Evolutionary conservation across 176 grass and related monocot genomes (phyloP).

Genomic region (Rhynchospora breviuscula): DNA sequence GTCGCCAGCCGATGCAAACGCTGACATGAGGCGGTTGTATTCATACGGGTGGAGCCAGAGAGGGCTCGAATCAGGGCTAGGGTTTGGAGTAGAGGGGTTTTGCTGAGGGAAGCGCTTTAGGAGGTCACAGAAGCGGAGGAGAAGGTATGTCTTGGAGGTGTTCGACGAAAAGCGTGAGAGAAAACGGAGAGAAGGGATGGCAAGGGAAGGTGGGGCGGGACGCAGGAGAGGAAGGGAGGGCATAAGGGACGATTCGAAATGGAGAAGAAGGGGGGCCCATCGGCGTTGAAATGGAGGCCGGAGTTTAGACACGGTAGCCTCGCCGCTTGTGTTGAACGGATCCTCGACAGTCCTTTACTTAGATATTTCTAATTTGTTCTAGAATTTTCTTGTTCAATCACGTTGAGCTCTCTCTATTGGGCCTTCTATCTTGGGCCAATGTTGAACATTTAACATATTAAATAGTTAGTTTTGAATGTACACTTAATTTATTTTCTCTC

Average conservation of each 20-base stretch:
- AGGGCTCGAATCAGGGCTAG: conserved; percentile 32
- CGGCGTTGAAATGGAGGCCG: neutral
- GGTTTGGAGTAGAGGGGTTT: neutral
- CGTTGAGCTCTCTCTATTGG: too few relatives aligned
- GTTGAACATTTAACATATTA: too few relatives aligned
- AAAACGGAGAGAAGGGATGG: conserved; percentile 20
- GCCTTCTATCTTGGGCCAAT: too few relatives aligned
- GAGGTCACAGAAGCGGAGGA: conserved; percentile 52
- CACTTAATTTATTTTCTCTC: too few relatives aligned
- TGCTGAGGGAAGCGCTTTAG: conserved; percentile 50
- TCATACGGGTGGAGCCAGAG: conserved; percentile 67
- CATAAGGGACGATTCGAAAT: conserved; percentile 25
- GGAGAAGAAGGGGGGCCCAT: conserved; percentile 2
- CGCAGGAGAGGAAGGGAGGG: conserved; percentile 20
- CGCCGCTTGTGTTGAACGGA: neutral
- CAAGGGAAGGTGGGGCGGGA: neutral
- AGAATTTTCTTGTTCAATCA: too few relatives aligned
- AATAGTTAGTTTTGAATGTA: too few relatives aligned
- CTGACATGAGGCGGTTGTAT: conserved; percentile 71
- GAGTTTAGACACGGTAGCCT: conserved; percentile 12
- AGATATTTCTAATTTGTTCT: too few relatives aligned
- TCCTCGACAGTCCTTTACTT: too few relatives aligned
- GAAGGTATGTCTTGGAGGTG: conserved; percentile 27
- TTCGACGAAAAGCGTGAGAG: conserved; percentile 1
- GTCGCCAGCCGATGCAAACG: conserved; percentile 27